Evolutionary conservation across 805 yeast genomes (phyloP).

Genomic region (Phaffomyces antillensis): DNA sequence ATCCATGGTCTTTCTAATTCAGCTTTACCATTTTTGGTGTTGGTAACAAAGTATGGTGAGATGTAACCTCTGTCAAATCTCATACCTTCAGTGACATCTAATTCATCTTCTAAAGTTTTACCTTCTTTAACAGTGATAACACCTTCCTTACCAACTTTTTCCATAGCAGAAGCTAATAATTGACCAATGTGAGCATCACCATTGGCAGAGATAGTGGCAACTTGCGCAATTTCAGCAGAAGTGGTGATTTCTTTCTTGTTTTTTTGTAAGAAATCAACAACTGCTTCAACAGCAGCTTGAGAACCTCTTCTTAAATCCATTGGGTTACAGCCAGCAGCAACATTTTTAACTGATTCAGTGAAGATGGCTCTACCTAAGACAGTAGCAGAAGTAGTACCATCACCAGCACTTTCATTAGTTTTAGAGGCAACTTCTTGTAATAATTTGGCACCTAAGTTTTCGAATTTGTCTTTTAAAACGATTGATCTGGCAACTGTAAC

Average conservation of each 20-base stretch:
- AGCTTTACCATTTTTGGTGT: constrained; percentile 82
- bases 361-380: constrained; percentile 94
- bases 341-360: constrained; percentile 95
- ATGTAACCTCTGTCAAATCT: constrained; percentile 97
- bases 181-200: constrained; percentile 94
- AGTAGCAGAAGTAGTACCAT: constrained; percentile 98
- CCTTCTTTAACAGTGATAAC: constrained; percentile 98
- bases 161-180: constrained; percentile 94
- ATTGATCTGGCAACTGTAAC: constrained; percentile 94
- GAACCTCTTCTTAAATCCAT: constrained; percentile 99
- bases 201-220: constrained; percentile 96
- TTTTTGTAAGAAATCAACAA: constrained; percentile 75
- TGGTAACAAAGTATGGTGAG: constrained; percentile 93
- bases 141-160: constrained; percentile 99
- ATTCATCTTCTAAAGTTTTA: constrained; percentile 93
- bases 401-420: constrained; percentile 98
- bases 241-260: constrained; percentile 97
- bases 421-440: constrained; percentile 96
- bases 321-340: constrained; percentile 99
- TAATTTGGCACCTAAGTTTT: constrained; percentile 94
- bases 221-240: constrained; percentile 94
- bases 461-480: constrained; percentile 84
- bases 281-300: constrained; percentile 96
- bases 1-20: constrained; percentile 94
- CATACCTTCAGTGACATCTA: constrained; percentile 99